A percentile compares a stretch with the other conserved stretches of the same genome.
Evolutionary conservation across 352 stramenopile species (phyloP).

Genomic region (Hyaloperonospora brassicae): DNA sequence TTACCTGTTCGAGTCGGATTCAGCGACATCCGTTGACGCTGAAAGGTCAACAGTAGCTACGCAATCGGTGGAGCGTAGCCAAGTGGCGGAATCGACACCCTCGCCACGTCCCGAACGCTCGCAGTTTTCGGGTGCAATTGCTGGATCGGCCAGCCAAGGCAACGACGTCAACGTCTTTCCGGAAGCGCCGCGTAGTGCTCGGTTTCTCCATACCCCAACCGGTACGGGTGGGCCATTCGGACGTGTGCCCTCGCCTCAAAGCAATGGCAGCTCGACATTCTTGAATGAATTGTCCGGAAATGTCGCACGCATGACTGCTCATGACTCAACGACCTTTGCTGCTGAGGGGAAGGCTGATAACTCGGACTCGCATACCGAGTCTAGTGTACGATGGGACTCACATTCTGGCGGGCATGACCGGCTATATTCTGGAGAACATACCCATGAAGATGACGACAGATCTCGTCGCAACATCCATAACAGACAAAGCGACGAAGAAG

Average conservation of each 20-base stretch:
- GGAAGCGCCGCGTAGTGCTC: constrained; percentile 20
- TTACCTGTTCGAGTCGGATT: constrained; percentile 1
- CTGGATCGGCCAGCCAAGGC: constrained; percentile 7
- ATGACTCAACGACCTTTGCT: constrained; percentile 8
- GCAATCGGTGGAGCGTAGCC: constrained; percentile 3
- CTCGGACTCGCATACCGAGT: constrained; percentile 17
- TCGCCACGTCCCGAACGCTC: constrained; percentile 9
- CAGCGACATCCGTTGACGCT: background rate
- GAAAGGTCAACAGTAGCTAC: constrained; percentile 1
- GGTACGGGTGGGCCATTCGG: constrained; percentile 27
- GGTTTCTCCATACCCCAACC: constrained; percentile 28
- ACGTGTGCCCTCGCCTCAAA: constrained; percentile 19
- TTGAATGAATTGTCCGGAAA: constrained; percentile 7
- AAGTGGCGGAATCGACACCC: constrained; percentile 8
- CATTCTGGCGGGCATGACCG: constrained; percentile 4
- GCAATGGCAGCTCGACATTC: constrained; percentile 9
- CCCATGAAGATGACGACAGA: constrained; percentile 4
- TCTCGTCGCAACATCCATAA: constrained; percentile 13
- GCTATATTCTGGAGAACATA: constrained; percentile 6
- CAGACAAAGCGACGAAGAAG: constrained; percentile 29
- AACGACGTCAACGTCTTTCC: constrained; percentile 19
- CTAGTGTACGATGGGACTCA: constrained; percentile 19
- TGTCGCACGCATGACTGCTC: constrained; percentile 6
- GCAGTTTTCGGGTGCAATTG: constrained; percentile 23
- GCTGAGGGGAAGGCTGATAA: constrained; percentile 5